phyloP scores from a whole-genome alignment of 495 filamentous ascomycete genomes.

The Xylaria nigripes region DNA sequence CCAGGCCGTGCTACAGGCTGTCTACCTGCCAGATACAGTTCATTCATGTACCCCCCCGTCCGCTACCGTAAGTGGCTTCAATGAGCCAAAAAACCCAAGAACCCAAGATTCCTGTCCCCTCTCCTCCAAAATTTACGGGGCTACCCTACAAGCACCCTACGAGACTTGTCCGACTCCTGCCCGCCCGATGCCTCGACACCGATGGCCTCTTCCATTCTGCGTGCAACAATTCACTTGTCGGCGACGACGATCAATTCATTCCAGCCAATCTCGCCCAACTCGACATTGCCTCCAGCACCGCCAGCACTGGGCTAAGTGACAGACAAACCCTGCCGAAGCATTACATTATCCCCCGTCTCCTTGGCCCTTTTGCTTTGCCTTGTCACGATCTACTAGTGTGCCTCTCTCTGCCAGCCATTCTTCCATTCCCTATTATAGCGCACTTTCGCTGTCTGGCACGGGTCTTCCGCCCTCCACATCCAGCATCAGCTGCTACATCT shows the following conservation, averaged over 20 bases:
- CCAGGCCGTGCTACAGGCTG: background rate
- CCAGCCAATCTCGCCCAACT: background rate
- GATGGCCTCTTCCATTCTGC: conserved; percentile 7
- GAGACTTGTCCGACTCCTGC: conserved; percentile 5
- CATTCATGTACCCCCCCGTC: background rate
- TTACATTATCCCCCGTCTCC: background rate
- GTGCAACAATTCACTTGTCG: conserved; percentile 5
- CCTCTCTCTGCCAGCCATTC: conserved; percentile 1
- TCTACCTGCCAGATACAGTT: background rate
- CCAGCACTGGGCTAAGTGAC: background rate
- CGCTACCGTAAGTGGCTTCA: background rate
- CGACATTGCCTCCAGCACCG: background rate
- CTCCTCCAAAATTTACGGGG: conserved; percentile 8
- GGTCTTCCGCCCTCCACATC: background rate
- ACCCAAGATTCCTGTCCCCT: background rate
- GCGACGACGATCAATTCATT: conserved; percentile 2
- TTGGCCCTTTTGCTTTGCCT: conserved; percentile 2
- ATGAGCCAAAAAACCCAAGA: background rate
- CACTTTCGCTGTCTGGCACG: conserved; percentile 4
- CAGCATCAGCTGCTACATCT: background rate
- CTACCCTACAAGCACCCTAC: conserved; percentile 2
- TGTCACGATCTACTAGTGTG: conserved; percentile 1
- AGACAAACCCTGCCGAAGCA: background rate
- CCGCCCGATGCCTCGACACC: conserved; percentile 4
- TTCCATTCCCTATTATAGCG: conserved; percentile 8